phyloP scores from a whole-genome alignment of 352 stramenopile species.

The Pythium monospermum region DNA sequence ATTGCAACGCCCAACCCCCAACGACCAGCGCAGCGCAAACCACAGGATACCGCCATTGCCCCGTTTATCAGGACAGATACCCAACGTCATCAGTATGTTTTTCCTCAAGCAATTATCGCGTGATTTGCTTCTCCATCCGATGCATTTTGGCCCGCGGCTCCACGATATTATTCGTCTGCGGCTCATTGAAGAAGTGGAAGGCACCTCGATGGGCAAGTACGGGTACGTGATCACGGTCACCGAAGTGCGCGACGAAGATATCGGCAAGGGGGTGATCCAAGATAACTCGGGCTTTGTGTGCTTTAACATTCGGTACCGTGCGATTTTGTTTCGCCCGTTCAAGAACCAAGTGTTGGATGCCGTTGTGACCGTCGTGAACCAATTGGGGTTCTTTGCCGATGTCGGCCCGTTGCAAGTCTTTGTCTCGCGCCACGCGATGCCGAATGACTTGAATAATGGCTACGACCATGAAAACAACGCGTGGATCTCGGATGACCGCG shows the following conservation, averaged over 20 bases:
- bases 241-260: conserved; percentile 94
- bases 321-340: conserved; percentile 95
- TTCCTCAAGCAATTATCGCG: conserved; percentile 86
- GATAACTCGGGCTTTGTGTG: conserved; percentile 96
- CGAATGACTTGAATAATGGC: conserved; percentile 92
- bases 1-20: too few relatives aligned
- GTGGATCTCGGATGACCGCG: conserved; percentile 96
- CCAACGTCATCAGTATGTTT: too few relatives aligned
- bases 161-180: conserved; percentile 94
- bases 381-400: conserved; percentile 96
- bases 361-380: conserved; percentile 94
- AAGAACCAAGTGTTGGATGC: conserved; percentile 98
- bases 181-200: conserved; percentile 96
- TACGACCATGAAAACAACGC: conserved; percentile 96
- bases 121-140: conserved; percentile 94
- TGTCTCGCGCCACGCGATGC: conserved; percentile 94
- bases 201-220: conserved; percentile 94
- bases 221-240: conserved; percentile 97
- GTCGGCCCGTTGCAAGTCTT: conserved; percentile 96
- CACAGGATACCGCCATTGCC: too few relatives aligned
- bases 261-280: conserved; percentile 96
- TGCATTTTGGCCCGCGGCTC: conserved; percentile 95
- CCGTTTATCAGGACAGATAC: too few relatives aligned
- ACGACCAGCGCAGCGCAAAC: too few relatives aligned
- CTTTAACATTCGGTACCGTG: conserved; percentile 95